phyloP scores from a whole-genome alignment of 305 asterid species.

The Vinca major region DNA sequence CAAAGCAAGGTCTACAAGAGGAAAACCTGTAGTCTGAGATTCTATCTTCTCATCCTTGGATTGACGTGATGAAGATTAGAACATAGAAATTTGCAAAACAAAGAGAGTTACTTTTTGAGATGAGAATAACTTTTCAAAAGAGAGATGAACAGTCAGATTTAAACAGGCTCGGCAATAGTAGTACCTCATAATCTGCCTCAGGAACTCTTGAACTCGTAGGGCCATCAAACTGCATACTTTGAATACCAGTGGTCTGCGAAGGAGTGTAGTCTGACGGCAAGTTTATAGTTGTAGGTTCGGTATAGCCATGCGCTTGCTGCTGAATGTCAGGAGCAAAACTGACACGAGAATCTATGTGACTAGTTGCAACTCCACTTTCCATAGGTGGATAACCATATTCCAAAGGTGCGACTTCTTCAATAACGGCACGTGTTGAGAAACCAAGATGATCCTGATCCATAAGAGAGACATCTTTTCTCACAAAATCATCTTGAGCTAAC shows the following conservation, averaged over 20 bases:
- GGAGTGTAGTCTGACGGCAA: constrained; percentile 50
- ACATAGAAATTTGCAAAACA: constrained; percentile 11
- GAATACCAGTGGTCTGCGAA: constrained; percentile 38
- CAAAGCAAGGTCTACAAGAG: constrained; percentile 44
- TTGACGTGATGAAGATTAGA: constrained; percentile 10
- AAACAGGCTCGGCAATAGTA: background rate
- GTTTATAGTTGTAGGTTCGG: constrained; percentile 37
- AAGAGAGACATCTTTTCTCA: constrained; percentile 64
- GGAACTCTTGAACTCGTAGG: constrained; percentile 32
- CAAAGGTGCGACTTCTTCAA: constrained; percentile 34
- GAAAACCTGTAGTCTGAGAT: constrained; percentile 39
- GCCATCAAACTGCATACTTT: constrained; percentile 34
- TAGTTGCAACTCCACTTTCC: constrained; percentile 29
- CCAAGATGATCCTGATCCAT: constrained; percentile 83
- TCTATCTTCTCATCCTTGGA: constrained; percentile 55
- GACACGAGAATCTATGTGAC: constrained; percentile 33
- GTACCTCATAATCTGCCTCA: constrained; percentile 56
- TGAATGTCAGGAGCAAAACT: constrained; percentile 33
- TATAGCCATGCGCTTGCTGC: constrained; percentile 30
- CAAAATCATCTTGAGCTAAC: constrained; percentile 55
- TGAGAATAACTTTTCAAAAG: background rate
- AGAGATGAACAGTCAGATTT: background rate
- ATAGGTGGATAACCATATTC: constrained; percentile 45
- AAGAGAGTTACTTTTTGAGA: background rate
- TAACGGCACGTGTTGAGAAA: constrained; percentile 35